phyloP scores from a whole-genome alignment of 1,139 yeast genomes.

The Yamadazyma atmosphaerica region DNA sequence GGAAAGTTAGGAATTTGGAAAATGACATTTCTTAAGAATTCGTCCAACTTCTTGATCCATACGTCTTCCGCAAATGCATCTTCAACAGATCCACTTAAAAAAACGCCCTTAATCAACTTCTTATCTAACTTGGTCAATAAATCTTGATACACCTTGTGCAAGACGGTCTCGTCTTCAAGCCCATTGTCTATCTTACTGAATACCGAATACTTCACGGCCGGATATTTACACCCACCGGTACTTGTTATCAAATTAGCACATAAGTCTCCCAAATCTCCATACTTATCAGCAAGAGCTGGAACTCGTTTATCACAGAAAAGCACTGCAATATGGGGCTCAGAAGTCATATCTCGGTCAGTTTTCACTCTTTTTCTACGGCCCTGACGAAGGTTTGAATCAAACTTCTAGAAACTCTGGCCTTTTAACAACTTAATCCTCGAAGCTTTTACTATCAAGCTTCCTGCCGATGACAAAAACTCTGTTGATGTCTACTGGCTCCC shows the following conservation, averaged over 20 bases:
- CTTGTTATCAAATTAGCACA: slow-evolving; percentile 29
- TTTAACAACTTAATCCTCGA: no score
- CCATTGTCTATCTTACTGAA: slow-evolving; percentile 39
- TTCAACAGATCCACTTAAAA: slow-evolving; percentile 66
- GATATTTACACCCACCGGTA: slow-evolving; percentile 14
- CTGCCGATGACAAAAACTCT: no score
- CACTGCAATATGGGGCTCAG: slow-evolving; percentile 41
- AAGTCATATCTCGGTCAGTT: not conserved
- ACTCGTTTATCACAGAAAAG: slow-evolving; percentile 49
- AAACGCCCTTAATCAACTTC: slow-evolving; percentile 43
- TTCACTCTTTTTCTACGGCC: no score
- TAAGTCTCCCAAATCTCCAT: slow-evolving; percentile 58
- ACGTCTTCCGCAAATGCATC: slow-evolving; percentile 53
- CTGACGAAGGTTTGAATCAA: no score
- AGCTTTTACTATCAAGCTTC: no score
- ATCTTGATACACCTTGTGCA: slow-evolving; percentile 16
- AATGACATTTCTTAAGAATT: slow-evolving; percentile 35
- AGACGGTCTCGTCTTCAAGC: slow-evolving; percentile 12
- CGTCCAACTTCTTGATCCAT: slow-evolving; percentile 55
- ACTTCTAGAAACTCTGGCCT: no score
- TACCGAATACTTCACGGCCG: slow-evolving; percentile 44
- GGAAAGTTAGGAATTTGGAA: slow-evolving; percentile 36
- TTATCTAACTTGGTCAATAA: slow-evolving; percentile 25
- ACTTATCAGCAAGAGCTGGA: slow-evolving; percentile 25
- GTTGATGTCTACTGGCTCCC: no score